These are phyloP conservation scores for Rhynchospora breviuscula DNA, from an alignment of 176 grass and related monocot species.

Conservation along the genomic window DNA sequence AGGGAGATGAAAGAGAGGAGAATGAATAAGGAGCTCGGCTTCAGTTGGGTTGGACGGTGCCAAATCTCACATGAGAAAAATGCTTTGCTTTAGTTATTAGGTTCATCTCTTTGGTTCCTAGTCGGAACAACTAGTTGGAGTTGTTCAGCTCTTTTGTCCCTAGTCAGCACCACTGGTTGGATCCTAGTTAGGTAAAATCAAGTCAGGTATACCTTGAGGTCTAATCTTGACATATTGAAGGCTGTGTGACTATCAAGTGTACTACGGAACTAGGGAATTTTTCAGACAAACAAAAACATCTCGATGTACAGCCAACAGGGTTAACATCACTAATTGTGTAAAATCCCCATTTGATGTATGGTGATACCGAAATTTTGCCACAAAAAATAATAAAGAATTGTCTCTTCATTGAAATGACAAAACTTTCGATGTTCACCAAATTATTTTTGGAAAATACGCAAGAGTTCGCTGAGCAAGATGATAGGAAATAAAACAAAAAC, in stretches of 20 bases:
- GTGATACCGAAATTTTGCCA: too few species aligned
- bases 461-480: too few species aligned
- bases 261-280: neutral
- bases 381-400: too few species aligned
- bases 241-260: neutral
- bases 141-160: neutral
- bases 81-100: neutral
- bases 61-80: constrained; percentile 21
- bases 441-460: too few species aligned
- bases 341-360: too few species aligned
- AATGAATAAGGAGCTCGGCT: constrained; percentile 44
- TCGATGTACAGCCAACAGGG: neutral
- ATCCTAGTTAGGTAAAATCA: neutral
- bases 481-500: too few species aligned
- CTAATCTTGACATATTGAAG: neutral
- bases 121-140: neutral
- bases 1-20: constrained; percentile 78
- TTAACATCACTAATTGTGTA: neutral
- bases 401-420: too few species aligned
- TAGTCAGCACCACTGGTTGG: neutral
- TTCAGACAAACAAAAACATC: neutral
- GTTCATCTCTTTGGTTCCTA: neutral
- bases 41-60: constrained; percentile 56
- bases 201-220: neutral
- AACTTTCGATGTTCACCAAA: too few species aligned